Percentiles rank a stretch among this genome's conserved stretches.
Conservation (phyloP, 129 eudicot genomes). For the Apium graveolens region DNA sequence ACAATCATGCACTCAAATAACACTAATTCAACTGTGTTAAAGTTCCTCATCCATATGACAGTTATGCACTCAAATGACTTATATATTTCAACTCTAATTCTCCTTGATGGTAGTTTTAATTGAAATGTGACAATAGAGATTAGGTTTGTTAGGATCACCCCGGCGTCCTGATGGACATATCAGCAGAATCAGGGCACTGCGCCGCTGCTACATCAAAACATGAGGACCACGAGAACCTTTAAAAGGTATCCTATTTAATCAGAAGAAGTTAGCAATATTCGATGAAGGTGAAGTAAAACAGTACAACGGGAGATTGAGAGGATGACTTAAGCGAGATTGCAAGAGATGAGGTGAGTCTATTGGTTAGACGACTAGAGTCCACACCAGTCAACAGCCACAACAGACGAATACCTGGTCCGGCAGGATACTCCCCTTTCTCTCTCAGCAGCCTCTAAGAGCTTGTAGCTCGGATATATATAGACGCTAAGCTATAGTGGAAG, state of each 20-base stretch:
- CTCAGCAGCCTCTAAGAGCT: not conserved
- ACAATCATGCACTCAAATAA: not conserved
- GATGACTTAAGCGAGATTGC: not conserved
- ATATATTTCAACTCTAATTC: not conserved
- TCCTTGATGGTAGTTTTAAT: not conserved
- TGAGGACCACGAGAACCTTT: conserved; percentile 1
- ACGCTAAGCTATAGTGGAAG: not conserved
- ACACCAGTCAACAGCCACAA: not conserved
- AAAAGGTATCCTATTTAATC: not conserved
- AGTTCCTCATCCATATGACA: no score
- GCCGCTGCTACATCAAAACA: not conserved
- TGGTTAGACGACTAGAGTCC: not conserved
- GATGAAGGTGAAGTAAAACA: not conserved
- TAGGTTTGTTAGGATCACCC: not conserved
- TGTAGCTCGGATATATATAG: not conserved
- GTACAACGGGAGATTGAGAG: not conserved
- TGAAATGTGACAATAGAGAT: not conserved
- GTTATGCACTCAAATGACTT: not conserved
- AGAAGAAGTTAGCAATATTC: not conserved
- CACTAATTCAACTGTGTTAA: not conserved
- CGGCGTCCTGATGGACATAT: not conserved
- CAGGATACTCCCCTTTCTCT: not conserved
- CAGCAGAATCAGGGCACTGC: not conserved
- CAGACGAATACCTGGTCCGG: not conserved
- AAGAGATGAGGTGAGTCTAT: not conserved